These are phyloP conservation scores for Hymenoscyphus repandus DNA, from an alignment of 2,329 filamentous ascomycete genomes.

Conservation along the genomic window DNA sequence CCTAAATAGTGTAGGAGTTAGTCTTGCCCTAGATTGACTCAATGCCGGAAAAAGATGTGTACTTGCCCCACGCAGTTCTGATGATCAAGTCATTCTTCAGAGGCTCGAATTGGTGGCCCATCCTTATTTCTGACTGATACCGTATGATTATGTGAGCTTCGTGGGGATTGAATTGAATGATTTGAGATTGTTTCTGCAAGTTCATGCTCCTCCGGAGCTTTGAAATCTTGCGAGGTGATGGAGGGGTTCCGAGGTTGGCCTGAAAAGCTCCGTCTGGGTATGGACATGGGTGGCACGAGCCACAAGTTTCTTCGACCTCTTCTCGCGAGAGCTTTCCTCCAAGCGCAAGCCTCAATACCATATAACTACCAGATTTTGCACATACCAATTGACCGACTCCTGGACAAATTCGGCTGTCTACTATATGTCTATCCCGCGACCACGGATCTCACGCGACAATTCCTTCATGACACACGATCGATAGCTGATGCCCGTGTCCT, in stretches of 20 bases:
- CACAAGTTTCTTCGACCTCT: neutral
- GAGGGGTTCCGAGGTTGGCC: neutral
- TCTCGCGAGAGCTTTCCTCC: neutral
- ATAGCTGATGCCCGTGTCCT: slow-evolving; percentile 41
- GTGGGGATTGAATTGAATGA: neutral
- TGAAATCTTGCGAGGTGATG: neutral
- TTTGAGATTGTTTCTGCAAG: neutral
- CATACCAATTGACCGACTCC: neutral
- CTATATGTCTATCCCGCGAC: neutral
- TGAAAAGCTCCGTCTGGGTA: neutral
- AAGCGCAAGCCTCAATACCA: too few relatives aligned
- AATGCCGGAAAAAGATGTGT: neutral
- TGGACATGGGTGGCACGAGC: neutral
- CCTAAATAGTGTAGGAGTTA: slow-evolving; percentile 45
- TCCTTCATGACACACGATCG: slow-evolving; percentile 7
- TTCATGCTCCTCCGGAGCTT: neutral
- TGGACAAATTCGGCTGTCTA: neutral
- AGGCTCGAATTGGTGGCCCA: slow-evolving; percentile 70
- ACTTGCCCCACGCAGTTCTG: slow-evolving; percentile 76
- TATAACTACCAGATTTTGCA: neutral
- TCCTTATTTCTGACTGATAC: slow-evolving; percentile 35
- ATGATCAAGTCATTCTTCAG: slow-evolving; percentile 91
- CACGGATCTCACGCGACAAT: neutral
- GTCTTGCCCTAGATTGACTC: slow-evolving; percentile 11
- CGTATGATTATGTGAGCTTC: slow-evolving; percentile 1